These are phyloP conservation scores for Ophiocordyceps camponoti-rufipedis DNA, from an alignment of 2,329 filamentous ascomycete genomes.

Conservation along the genomic window DNA sequence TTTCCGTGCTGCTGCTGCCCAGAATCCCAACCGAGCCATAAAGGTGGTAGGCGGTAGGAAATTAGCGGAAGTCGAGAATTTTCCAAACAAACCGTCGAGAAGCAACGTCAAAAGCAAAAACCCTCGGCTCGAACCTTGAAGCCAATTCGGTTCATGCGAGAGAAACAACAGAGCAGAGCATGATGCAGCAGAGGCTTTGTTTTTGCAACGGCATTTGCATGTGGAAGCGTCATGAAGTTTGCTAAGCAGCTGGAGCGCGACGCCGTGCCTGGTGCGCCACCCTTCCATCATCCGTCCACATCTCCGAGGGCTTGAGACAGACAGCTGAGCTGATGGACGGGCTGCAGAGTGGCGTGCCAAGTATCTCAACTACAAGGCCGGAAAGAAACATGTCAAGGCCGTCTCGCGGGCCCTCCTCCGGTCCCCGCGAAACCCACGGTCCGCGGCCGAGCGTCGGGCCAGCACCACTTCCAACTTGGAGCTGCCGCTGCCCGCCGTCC, in stretches of 20 bases:
- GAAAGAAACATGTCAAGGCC: conserved; percentile 85
- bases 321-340: neutral
- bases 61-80: no score
- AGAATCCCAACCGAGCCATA: no score
- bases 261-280: conserved; percentile 52
- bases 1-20: no score
- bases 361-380: conserved; percentile 88
- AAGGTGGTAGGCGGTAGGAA: no score
- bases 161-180: no score
- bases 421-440: conserved; percentile 23
- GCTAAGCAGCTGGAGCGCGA: conserved; percentile 6
- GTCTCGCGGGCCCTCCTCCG: conserved; percentile 54
- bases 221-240: conserved; percentile 4
- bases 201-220: no score
- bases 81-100: no score
- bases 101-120: no score
- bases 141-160: no score
- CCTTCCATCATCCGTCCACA: neutral
- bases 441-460: no score
- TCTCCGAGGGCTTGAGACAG: neutral
- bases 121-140: no score
- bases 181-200: no score
- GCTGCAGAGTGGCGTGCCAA: conserved; percentile 72
- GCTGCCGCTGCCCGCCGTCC: conserved; percentile 35
- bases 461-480: conserved; percentile 8